phyloP scores from a whole-genome alignment of 257 asterid species.

The Misopates orontium region DNA sequence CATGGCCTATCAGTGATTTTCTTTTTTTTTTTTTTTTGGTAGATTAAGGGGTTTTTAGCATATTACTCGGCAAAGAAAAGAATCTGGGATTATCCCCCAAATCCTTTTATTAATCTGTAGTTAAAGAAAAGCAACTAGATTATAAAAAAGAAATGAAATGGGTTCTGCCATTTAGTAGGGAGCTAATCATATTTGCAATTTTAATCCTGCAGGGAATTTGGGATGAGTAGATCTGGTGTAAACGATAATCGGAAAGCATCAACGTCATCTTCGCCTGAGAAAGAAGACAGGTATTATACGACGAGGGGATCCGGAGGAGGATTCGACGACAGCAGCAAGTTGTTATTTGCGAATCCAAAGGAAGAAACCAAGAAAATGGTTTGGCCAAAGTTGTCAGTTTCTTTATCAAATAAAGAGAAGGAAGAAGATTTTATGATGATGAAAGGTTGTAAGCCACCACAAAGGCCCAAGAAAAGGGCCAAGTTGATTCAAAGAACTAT shows the following conservation, averaged over 20 bases:
- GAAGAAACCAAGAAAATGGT: constrained; percentile 51
- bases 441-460: constrained; percentile 89
- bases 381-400: constrained; percentile 70
- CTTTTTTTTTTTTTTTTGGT: not conserved
- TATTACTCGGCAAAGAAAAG: constrained; percentile 1
- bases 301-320: constrained; percentile 71
- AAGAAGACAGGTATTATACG: constrained; percentile 80
- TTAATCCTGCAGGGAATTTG: constrained; percentile 57
- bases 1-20: not conserved
- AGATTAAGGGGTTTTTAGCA: not conserved
- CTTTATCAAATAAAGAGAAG: constrained; percentile 74
- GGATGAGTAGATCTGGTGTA: constrained; percentile 49
- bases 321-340: constrained; percentile 58
- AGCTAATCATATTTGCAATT: not conserved
- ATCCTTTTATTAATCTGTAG: not conserved
- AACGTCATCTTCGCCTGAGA: constrained; percentile 67
- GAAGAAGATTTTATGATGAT: constrained; percentile 79
- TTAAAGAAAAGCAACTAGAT: not conserved
- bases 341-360: constrained; percentile 47
- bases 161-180: constrained; percentile 10
- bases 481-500: constrained; percentile 67
- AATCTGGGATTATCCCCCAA: constrained; percentile 2
- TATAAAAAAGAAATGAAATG: not conserved
- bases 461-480: constrained; percentile 84
- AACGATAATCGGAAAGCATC: constrained; percentile 54